Evolutionary conservation across 1,284 basidiomycete species (phyloP), one percentile per base, ranked within the genome.

Genomic region (Boletus austroedulis): DNA sequence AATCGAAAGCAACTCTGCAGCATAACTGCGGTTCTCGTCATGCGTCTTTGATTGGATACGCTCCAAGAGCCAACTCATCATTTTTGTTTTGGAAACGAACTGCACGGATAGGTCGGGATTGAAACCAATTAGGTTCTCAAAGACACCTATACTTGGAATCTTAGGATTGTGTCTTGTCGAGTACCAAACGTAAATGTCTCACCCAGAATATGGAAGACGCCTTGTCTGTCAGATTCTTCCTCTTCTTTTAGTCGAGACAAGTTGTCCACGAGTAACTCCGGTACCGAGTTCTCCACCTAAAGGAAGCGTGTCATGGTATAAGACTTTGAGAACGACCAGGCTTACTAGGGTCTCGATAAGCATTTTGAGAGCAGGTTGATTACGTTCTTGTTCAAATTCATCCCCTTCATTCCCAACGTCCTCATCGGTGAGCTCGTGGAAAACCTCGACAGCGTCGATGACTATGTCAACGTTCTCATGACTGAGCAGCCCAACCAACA

Each of bases 351-450:
- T 81, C 55, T 90, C 84, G 41, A 93, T 82, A 2, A 96, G 77
- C 58, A 82, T 76, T 63, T 88, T 92, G 67, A 95, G 75, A 3
- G 85, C 84, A 28, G 81, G 82, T 60, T 87, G 83, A n/a, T 82
- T 79, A n/a, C 80, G 80, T 53, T 86, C 83, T 51, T 84, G 83
- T 19, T 79, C 83, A 5, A 84, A 84, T n/a, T 89, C 87, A 17
- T 85, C 87, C 8, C 76, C 83, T 56, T 89, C 90, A 41, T 89
- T 87, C 3, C 92, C 89, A 2, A 94, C 92, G 68, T 99, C 96
- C 71, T 98, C 96, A 66, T 99, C 96, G 0, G 95, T 96, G 59
- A 98, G 80, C 74, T 99, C 97, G 67, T 95, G 91, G 5, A 99
- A 80, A 28, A 95, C 83, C 69, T 95, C 92, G 23, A 97, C 86